These are phyloP conservation scores for Boletus barrowsii DNA, from an alignment of 768 basidiomycete genomes.

Conservation along the genomic window DNA sequence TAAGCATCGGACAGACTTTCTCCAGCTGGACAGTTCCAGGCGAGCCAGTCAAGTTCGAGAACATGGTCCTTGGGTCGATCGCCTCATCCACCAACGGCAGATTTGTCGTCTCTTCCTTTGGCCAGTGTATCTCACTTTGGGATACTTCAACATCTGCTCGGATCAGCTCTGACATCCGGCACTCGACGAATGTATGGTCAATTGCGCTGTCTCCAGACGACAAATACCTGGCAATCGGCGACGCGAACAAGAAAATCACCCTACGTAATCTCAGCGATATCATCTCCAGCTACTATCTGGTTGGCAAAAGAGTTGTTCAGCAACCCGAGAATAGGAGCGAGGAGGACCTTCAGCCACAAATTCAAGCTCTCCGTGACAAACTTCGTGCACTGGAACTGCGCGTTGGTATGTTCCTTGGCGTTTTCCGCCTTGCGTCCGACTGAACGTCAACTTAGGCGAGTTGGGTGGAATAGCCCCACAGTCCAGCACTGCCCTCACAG, in stretches of 20 bases:
- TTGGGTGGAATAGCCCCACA: neutral
- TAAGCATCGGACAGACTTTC: neutral
- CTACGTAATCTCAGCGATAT: neutral
- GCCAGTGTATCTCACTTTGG: neutral
- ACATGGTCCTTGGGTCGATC: neutral
- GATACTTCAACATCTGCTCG: slow-evolving; percentile 2
- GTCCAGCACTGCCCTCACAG: neutral
- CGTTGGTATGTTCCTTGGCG: neutral
- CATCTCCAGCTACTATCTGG: neutral
- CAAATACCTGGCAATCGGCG: neutral
- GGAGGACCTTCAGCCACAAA: neutral
- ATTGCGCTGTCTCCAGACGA: slow-evolving; percentile 8
- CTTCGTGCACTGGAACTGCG: neutral
- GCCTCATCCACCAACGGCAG: neutral
- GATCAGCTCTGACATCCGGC: slow-evolving; percentile 1
- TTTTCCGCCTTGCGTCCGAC: neutral
- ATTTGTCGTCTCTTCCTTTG: neutral
- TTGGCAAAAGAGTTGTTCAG: neutral
- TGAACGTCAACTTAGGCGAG: neutral
- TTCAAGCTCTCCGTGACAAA: neutral
- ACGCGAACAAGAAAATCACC: neutral
- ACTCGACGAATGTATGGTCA: neutral
- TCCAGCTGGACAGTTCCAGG: slow-evolving; percentile 4
- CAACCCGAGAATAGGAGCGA: neutral
- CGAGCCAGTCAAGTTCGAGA: neutral